A percentile compares a stretch with the other conserved stretches of the same genome.
Conservation (phyloP, 257 asterid species). For the Solanum stenotomum region DNA sequence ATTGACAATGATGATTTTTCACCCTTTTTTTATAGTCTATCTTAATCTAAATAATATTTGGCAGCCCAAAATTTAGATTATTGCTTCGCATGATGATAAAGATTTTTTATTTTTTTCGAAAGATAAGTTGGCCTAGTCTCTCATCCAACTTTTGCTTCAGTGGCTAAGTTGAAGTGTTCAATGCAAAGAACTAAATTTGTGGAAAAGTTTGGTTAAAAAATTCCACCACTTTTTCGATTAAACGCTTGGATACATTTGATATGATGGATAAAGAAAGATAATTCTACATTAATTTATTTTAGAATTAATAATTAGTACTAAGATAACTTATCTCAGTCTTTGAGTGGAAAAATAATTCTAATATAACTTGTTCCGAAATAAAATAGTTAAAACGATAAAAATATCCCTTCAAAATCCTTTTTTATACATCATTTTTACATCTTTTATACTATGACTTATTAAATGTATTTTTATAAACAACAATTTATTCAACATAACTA, state of each 20-base stretch:
- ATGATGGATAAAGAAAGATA: no score
- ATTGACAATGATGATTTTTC: neutral
- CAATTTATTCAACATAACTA: no score
- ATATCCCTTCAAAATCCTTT: no score
- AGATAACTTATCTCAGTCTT: no score
- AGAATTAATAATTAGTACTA: no score
- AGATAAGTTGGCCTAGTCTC: neutral
- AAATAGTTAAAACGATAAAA: no score
- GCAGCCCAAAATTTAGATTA: neutral
- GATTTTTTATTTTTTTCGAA: neutral
- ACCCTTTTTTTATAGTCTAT: neutral
- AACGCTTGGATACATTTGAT: neutral
- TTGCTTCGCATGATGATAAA: neutral
- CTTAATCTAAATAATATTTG: neutral
- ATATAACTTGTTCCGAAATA: no score
- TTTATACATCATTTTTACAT: no score
- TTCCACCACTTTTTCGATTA: neutral
- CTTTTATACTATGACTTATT: no score
- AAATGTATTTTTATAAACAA: no score
- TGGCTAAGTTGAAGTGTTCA: neutral
- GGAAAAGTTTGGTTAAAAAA: neutral
- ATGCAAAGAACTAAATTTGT: neutral
- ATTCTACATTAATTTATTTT: no score
- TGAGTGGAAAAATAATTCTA: no score
- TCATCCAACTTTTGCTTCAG: neutral